phyloP scores from a whole-genome alignment of 2,329 filamentous ascomycete species.

The Rhinocladiella similis region DNA sequence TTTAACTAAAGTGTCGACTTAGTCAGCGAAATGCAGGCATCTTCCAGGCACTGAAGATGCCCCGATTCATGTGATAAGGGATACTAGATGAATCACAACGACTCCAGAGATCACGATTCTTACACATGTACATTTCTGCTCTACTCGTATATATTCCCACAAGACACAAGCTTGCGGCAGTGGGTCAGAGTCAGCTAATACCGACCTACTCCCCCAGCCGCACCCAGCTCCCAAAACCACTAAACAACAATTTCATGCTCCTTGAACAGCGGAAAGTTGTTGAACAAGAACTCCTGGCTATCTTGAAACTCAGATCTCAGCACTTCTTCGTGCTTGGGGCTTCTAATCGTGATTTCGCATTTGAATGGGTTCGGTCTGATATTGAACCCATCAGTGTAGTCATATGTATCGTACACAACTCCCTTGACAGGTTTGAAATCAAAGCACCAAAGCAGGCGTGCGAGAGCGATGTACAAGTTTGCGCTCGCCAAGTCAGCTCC shows the following conservation, averaged over 20 bases:
- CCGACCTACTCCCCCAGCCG: too few species aligned
- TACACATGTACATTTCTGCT: too few species aligned
- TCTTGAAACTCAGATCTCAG: constrained; percentile 15
- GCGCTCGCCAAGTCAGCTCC: constrained; percentile 30
- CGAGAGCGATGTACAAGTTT: constrained; percentile 55
- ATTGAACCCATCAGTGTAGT: constrained; percentile 26
- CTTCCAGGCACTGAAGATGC: too few species aligned
- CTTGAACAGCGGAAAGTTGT: constrained; percentile 24
- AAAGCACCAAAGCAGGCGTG: constrained; percentile 57
- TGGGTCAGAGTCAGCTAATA: too few species aligned
- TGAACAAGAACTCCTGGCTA: constrained; percentile 10
- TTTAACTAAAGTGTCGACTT: not conserved
- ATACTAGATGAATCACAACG: too few species aligned
- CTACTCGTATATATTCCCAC: too few species aligned
- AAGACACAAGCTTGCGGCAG: too few species aligned
- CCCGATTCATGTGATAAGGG: too few species aligned
- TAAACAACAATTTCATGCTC: constrained; percentile 25
- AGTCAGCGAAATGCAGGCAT: not conserved
- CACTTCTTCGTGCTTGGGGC: constrained; percentile 8
- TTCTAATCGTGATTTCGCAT: constrained; percentile 22
- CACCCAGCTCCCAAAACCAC: not conserved
- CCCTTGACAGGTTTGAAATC: constrained; percentile 39
- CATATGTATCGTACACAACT: constrained; percentile 22
- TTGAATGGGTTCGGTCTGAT: constrained; percentile 20
- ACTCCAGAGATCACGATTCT: too few species aligned